Base-by-base conservation (phyloP, 352 stramenopile species). In the Phytopythium mirpurense region DNA sequence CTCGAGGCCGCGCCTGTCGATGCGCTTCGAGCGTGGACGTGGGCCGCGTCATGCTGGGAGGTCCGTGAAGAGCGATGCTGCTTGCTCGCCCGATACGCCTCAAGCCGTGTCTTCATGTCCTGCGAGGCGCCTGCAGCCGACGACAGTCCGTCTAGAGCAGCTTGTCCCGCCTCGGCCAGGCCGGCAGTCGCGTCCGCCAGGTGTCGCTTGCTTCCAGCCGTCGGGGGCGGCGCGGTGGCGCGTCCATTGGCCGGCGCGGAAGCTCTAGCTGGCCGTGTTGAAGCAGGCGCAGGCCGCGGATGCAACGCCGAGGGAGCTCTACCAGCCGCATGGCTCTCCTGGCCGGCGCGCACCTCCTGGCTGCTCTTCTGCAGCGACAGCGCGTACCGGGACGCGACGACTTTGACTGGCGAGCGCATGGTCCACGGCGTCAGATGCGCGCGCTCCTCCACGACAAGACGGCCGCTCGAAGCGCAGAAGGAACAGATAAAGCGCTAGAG, bases 381-480 rank as follows among this genome's bases (percentile, higher is more conserved):
- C 31, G 69, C 72, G 45, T 87, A 89, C 3, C 70, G 65, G 19
- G 78, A 89, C 11, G 72, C 63, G 10, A 87, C 67, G 19, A 89
- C 74, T 53, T 80, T 76, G 27, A 83, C 74, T 85, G 45, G 11
- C 3, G 3, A 29, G 21, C 1, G 7, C 14, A 21, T 3, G 40
- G 21, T 1, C 38, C 12, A 46, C n/a, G 5, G 24, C 23, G 41
- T 32, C 19, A 47, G 41, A 21, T 21, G 24, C 12, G 41, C 19
- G 12, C 41, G 41, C 32, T 34, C 11, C 5, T n/a, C n/a, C n/a
- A n/a, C n/a, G n/a, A n/a, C n/a, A n/a, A n/a, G n/a, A n/a, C n/a
- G n/a, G n/a, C n/a, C n/a, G n/a, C n/a, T n/a, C n/a, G n/a, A n/a
- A n/a, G n/a, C n/a, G n/a, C n/a, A n/a, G n/a, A n/a, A n/a, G n/a